Base-by-base conservation (phyloP, 192 early-diverging fungal species). In the Helicostylum pulchrum region DNA sequence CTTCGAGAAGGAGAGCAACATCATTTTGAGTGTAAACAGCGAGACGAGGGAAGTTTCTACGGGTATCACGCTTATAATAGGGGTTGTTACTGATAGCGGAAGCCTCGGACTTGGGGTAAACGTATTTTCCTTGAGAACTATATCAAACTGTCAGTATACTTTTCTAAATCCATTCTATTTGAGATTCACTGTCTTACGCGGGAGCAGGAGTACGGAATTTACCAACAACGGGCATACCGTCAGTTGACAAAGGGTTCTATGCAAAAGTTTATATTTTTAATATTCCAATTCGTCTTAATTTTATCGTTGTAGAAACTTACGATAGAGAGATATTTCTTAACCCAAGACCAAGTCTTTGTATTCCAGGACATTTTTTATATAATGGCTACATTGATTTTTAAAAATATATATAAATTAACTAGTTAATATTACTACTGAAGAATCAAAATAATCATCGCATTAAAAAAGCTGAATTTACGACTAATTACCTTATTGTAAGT, bases 41-140 rank as follows among this genome's bases (percentile, higher is more conserved):
- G 6, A 90, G 82, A 59, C 89, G 88, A 54, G 96, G 96, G 76
- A 92, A 96, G 77, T 92, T 88, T 73, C 96, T 88, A 68, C 96
- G 86, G 64, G 82, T 80, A 76, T 98, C 96, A 52, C 94, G 91
- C 71, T 87, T 85, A 76, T 82, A 96, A 81, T 98, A 98, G 64
- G 86, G 85, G 84, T 96, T 94, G 73, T 89, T 81, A 57, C 83
- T 83, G 31, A 97, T 77, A 56, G 82, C 81, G 60, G 84, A 87
- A 53, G 83, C 83, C 3, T 81, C 62, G 0, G 87, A 77, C 53
- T 79, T 73, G 36, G 78, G 74, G 21, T 74, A 78, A 26, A 73
- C 80, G 68, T 78, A 78, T 65, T 77, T 83, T 70, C 73, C 78
- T 23, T 77, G 83, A 65, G 58, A 80, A 68, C 74, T 78, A 73